A percentile compares a stretch with the other conserved stretches of the same genome.
Evolutionary conservation across 140 eudicot genomes (phyloP).

Genomic region (Ambrosia hybrid): DNA sequence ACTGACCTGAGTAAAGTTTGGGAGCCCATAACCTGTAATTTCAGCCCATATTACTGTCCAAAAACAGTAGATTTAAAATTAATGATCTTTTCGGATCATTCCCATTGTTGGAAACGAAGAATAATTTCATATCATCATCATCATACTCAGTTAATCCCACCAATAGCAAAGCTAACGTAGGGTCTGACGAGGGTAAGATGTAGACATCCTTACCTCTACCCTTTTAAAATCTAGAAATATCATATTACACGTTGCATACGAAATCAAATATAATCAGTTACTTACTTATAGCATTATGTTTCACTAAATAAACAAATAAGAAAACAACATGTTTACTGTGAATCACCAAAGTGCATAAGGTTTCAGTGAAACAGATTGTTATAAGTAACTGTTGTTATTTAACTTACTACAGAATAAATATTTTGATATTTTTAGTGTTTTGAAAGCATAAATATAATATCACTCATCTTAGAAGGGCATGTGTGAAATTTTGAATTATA

Average conservation of each 20-base stretch:
- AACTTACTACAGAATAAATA: not conserved
- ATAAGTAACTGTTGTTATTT: not conserved
- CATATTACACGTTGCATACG: not conserved
- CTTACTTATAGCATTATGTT: not conserved
- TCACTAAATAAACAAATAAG: not conserved
- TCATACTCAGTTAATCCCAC: too few relatives aligned
- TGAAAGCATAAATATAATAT: not conserved
- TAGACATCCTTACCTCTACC: too few relatives aligned
- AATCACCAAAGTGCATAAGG: not conserved
- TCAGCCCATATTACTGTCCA: not conserved
- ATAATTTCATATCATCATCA: not conserved
- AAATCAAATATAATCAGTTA: slow-evolving; percentile 1
- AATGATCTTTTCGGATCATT: slow-evolving; percentile 12
- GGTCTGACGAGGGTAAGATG: too few relatives aligned
- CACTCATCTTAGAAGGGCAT: not conserved
- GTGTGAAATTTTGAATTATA: not conserved
- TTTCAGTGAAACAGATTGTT: slow-evolving; percentile 1
- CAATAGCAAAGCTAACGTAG: not conserved
- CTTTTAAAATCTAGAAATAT: not conserved
- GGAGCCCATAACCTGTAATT: not conserved
- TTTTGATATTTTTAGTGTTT: not conserved
- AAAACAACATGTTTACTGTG: not conserved
- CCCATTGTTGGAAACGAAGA: not conserved
- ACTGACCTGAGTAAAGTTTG: slow-evolving; percentile 51
- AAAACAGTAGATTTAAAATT: not conserved